Evolutionary conservation across 2,329 filamentous ascomycete species (phyloP), one percentile per base, ranked within the genome.

Genomic region (Verticillium nubilum): DNA sequence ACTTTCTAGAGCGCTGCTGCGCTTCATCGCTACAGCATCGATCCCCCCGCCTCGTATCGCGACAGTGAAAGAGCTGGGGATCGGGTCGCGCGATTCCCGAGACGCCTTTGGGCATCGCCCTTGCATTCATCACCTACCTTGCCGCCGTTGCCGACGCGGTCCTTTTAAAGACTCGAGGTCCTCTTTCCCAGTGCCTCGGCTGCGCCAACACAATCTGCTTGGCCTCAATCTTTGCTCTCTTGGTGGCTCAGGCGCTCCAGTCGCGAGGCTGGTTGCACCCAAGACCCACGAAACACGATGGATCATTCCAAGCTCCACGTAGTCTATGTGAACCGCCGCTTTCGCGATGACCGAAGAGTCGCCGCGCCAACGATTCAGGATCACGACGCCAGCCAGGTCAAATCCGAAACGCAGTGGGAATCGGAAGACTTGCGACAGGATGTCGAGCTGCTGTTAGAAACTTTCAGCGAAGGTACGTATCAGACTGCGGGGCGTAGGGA

Each of bases 201-300:
- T 13, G 10, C 19, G 42, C 33, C 33, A 37, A 37, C 15, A 15
- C 19, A 50, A 7, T 23, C 12, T 50, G 42, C 42, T 54, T 62
- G 67, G 68, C 63, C 66, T 64, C 61, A 61, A 64, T 54, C 61
- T 60, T 52, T 59, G 61, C 56, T 59, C 58, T 58, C 25, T n/a
- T 19, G 54, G 77, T 76, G 80, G 80, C 74, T 76, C 76, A 80
- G 80, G 80, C 78, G 80, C 77, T 81, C 80, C 82, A 77, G 82
- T 84, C 82, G 77, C 71, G 73, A 80, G 83, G 82, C 82, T 84
- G 81, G 82, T 78, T 81, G 81, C 80, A 78, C 76, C 73, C 75
- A 70, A 73, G 76, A 75, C 73, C 75, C 76, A 79, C 73, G 70
- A 86, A 74, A 75, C 76, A 79, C 73, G 70, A 86, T 86, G 83